A percentile compares a stretch with the other conserved stretches of the same genome.
These are phyloP conservation scores for Botrytis medusae DNA, from an alignment of 2,329 filamentous ascomycete genomes.

Conservation along the genomic window DNA sequence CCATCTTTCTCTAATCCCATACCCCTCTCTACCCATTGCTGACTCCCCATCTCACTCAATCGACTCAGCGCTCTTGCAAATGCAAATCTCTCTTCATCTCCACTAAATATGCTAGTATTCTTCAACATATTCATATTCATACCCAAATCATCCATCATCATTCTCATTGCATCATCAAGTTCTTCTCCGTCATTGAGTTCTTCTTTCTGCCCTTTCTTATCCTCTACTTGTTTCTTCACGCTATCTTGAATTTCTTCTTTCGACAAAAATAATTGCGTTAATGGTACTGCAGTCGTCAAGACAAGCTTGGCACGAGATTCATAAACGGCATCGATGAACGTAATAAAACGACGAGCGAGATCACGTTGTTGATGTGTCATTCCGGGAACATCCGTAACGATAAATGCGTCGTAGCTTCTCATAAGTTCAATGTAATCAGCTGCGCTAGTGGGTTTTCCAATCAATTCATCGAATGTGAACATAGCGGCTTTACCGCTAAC, in stretches of 20 bases:
- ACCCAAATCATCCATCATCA: slow-evolving; percentile 83
- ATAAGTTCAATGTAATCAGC: slow-evolving; percentile 94
- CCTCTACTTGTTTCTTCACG: slow-evolving; percentile 48
- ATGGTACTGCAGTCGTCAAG: slow-evolving; percentile 81
- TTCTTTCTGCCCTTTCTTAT: slow-evolving; percentile 44
- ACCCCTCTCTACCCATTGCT: slow-evolving; percentile 89
- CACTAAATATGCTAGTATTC: slow-evolving; percentile 81
- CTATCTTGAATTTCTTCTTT: slow-evolving; percentile 65
- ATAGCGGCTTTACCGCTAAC: slow-evolving; percentile 85
- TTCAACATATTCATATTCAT: slow-evolving; percentile 83
- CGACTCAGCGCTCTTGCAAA: slow-evolving; percentile 86
- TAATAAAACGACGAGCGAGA: slow-evolving; percentile 90
- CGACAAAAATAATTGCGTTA: slow-evolving; percentile 83
- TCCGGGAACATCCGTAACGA: slow-evolving; percentile 85
- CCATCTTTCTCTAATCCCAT: slow-evolving; percentile 48
- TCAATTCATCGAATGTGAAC: slow-evolving; percentile 92
- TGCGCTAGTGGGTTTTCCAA: slow-evolving; percentile 82
- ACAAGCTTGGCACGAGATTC: slow-evolving; percentile 92
- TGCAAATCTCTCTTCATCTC: slow-evolving; percentile 94
- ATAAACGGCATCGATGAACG: slow-evolving; percentile 95
- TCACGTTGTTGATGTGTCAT: slow-evolving; percentile 89
- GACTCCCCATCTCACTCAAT: slow-evolving; percentile 88
- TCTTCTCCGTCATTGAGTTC: slow-evolving; percentile 32
- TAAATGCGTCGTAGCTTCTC: slow-evolving; percentile 85
- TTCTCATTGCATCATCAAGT: slow-evolving; percentile 70